Evolutionary conservation across 441 rosid species (phyloP).

Genomic region (Isatis lusitanica): DNA sequence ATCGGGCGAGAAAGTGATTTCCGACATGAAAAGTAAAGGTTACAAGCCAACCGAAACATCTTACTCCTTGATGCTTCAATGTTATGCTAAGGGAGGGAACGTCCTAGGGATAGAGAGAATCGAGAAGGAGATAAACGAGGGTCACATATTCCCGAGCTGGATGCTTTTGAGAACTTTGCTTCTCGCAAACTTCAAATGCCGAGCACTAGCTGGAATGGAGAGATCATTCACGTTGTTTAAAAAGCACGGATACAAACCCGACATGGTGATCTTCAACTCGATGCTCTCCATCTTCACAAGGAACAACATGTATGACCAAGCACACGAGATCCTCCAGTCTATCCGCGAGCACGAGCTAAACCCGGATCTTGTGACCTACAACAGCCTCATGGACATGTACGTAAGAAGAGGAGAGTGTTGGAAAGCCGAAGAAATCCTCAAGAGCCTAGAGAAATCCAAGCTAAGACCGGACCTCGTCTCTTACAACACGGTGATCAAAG

Average conservation of each 20-base stretch:
- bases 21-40: conserved; percentile 75
- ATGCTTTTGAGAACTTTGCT: conserved; percentile 82
- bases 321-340: conserved; percentile 52
- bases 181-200: conserved; percentile 69
- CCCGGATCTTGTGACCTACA: conserved; percentile 81
- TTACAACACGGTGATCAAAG: conserved; percentile 89
- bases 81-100: conserved; percentile 76
- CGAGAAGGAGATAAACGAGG: conserved; percentile 62
- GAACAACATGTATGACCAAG: conserved; percentile 63
- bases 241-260: conserved; percentile 72
- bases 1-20: conserved; percentile 67
- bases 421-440: conserved; percentile 85
- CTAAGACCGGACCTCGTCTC: conserved; percentile 72
- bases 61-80: conserved; percentile 66
- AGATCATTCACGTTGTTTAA: conserved; percentile 60
- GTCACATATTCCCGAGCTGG: conserved; percentile 86
- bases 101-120: conserved; percentile 64
- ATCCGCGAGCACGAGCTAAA: conserved; percentile 60
- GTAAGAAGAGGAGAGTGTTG: conserved; percentile 78
- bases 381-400: conserved; percentile 91
- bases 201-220: conserved; percentile 62
- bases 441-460: conserved; percentile 46
- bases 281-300: conserved; percentile 77
- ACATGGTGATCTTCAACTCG: conserved; percentile 72
- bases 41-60: conserved; percentile 80